These are phyloP conservation scores for Tubosaeta sp. DNA, from an alignment of 768 basidiomycete genomes.

Conservation along the genomic window DNA sequence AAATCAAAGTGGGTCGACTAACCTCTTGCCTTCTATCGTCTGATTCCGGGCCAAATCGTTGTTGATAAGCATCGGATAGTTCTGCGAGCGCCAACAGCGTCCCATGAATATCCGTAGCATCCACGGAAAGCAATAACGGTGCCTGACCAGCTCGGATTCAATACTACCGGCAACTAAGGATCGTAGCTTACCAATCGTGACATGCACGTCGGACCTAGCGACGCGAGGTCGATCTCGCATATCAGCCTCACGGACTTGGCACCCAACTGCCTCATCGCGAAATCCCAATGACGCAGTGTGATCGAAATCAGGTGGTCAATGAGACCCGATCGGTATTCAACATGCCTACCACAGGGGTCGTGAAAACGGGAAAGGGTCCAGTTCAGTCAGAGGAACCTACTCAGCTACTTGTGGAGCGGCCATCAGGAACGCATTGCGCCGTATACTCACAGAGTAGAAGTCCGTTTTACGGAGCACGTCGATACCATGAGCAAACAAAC, in stretches of 20 bases:
- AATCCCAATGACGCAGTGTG: slow-evolving; percentile 87
- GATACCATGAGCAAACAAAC: slow-evolving; percentile 89
- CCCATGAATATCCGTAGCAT: slow-evolving; percentile 75
- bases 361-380: slow-evolving; percentile 6
- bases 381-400: slow-evolving; percentile 44
- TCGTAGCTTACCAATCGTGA: slow-evolving; percentile 48
- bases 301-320: slow-evolving; percentile 70
- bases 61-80: slow-evolving; percentile 57
- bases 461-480: slow-evolving; percentile 89
- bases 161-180: slow-evolving; percentile 6
- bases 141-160: slow-evolving; percentile 37
- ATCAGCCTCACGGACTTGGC: slow-evolving; percentile 71
- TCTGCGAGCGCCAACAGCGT: slow-evolving; percentile 71
- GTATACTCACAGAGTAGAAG: slow-evolving; percentile 88
- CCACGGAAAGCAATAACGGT: slow-evolving; percentile 55
- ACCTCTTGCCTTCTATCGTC: slow-evolving; percentile 46
- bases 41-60: slow-evolving; percentile 27
- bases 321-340: slow-evolving; percentile 66
- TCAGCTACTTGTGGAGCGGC: slow-evolving; percentile 85
- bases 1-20: slow-evolving; percentile 2
- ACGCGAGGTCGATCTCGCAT: slow-evolving; percentile 54
- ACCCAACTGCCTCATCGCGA: slow-evolving; percentile 69
- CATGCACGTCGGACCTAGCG: slow-evolving; percentile 47
- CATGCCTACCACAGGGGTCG: slow-evolving; percentile 48
- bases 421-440: slow-evolving; percentile 77